Base-by-base conservation (phyloP, 176 grass and related monocot species). In the Thalia dealbata region DNA sequence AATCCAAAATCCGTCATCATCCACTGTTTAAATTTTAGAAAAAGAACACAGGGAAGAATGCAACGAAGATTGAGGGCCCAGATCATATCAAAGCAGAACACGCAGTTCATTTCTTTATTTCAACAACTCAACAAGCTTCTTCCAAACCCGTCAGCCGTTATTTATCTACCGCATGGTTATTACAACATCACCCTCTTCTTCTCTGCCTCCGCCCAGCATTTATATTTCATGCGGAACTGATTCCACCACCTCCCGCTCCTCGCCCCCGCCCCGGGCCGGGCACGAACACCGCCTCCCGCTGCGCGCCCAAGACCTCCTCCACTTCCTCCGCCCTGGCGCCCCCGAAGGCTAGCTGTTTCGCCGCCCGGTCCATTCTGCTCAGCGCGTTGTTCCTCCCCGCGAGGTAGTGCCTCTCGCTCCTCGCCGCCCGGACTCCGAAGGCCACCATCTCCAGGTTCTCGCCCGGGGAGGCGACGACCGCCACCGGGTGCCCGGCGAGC, bases 251-350 rank as follows among this genome's bases (percentile, higher is more conserved):
- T 28, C 66, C 12, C 66, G 41, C n/a, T 9, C 18, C 19, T 21
- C 52, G 52, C 29, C 52, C 10, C 28, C 44, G 35, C 13, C 69
- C 66, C 7, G 84, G 87, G 10, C 84, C 87, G 24, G 52, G 22
- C 19, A 85, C 27, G 82, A 95, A 95, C 30, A 85, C 79, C 21
- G 76, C 65, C 27, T 95, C 84, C 35, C 48, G 27, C 76, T 89
- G 84, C 18, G 91, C 84, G 18, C 76, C 75, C 12, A 95, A 22
- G 38, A 89, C 70, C 42, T 44, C 81, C 48, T 95, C 86, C 59
- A 82, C 87, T 44, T 85, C 64, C 66, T 64, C 69, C 43, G 19
- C 79, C 4, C 69, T 24, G 6, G 52, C 61, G 6, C 45, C 45
- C 29, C 63, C 45, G 24, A 85, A 85, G 3, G 73, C 25, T 19